Percentiles rank a stretch among this genome's conserved stretches.
phyloP scores from a whole-genome alignment of 495 filamentous ascomycete species.

The Rhypophila decipiens region DNA sequence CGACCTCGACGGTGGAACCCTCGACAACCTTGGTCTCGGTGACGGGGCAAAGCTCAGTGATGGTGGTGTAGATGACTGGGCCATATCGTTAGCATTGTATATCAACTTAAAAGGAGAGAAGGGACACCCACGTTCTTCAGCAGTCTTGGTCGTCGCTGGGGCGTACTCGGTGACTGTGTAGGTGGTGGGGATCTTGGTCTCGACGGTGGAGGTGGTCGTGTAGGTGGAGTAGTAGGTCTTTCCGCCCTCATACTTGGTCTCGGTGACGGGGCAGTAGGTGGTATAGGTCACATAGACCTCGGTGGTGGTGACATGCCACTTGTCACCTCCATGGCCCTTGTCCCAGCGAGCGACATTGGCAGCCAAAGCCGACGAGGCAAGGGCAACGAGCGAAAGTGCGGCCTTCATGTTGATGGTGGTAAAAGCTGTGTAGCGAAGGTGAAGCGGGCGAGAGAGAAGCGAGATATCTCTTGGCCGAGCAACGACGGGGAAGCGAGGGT shows the following conservation, averaged over 20 bases:
- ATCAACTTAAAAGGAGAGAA: not conserved
- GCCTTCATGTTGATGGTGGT: conserved; percentile 33
- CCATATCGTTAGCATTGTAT: conserved; percentile 5
- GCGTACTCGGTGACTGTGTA: conserved; percentile 17
- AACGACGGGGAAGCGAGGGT: conserved; percentile 18
- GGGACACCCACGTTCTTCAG: conserved; percentile 5
- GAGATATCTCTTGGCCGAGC: not conserved
- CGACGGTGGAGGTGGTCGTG: conserved; percentile 37
- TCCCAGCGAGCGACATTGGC: conserved; percentile 15
- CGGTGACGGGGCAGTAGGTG: conserved; percentile 35
- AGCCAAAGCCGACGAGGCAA: conserved; percentile 34
- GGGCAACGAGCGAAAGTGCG: conserved; percentile 30
- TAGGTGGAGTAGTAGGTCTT: conserved; percentile 38
- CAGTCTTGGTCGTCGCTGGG: conserved; percentile 19
- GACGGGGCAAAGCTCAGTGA: conserved; percentile 32
- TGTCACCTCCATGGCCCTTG: not conserved
- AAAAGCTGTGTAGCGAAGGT: conserved; percentile 9
- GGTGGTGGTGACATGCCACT: conserved; percentile 17
- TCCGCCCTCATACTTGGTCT: conserved; percentile 31
- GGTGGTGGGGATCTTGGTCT: conserved; percentile 21
- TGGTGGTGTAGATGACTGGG: conserved; percentile 29
- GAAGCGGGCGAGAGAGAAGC: not conserved
- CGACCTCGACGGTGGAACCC: conserved; percentile 34
- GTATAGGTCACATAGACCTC: conserved; percentile 36
- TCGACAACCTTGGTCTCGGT: conserved; percentile 38